These are phyloP conservation scores for Sporothrix euskadiensis DNA, from an alignment of 2,329 filamentous ascomycete species.

Conservation along the genomic window DNA sequence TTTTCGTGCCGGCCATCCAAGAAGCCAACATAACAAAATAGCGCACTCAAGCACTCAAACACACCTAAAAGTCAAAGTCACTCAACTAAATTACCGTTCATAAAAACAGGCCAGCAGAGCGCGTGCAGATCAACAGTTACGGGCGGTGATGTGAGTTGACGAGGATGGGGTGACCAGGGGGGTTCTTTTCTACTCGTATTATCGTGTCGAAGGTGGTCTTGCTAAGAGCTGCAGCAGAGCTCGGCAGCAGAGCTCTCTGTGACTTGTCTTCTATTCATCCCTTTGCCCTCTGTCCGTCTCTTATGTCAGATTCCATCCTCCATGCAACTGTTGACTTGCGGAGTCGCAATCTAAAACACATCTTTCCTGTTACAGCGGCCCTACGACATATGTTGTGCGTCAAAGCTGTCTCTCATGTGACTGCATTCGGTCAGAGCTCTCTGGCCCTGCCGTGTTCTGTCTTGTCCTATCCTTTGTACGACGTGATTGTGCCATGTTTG, in stretches of 20 bases:
- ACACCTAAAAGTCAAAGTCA: not conserved
- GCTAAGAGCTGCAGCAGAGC: not conserved
- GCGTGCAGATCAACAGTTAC: slow-evolving; percentile 4
- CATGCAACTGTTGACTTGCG: slow-evolving; percentile 1
- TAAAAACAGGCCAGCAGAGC: not conserved
- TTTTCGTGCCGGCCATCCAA: not conserved
- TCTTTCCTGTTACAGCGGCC: not conserved
- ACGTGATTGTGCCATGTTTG: not conserved
- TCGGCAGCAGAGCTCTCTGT: not conserved
- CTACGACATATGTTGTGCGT: not conserved
- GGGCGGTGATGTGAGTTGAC: not conserved
- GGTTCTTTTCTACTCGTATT: not conserved
- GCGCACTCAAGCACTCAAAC: not conserved
- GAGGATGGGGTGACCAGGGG: not conserved
- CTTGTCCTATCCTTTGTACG: too few relatives aligned
- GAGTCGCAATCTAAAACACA: not conserved
- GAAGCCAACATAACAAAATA: not conserved
- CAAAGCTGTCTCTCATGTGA: not conserved
- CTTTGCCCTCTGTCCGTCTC: not conserved
- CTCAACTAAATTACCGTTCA: not conserved
- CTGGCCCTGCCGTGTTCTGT: not conserved
- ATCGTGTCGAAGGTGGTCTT: not conserved
- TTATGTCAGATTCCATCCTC: not conserved
- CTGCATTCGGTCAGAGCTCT: not conserved
- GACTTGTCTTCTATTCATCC: not conserved